Base-by-base conservation (phyloP, 148 eudicot genomes). In the Rhododendron griersonianum region DNA sequence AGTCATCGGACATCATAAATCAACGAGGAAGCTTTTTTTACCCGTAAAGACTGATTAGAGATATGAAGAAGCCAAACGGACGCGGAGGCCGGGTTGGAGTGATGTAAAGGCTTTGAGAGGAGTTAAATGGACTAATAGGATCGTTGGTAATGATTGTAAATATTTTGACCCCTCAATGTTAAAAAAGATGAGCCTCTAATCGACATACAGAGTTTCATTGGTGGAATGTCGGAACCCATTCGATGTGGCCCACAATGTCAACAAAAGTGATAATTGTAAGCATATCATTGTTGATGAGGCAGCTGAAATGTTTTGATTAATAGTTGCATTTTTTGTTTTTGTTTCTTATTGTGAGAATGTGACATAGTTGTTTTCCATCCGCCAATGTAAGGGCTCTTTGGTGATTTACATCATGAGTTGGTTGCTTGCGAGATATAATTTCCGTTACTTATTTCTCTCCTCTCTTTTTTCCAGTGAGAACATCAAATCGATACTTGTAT, bases 401-500 rank as follows among this genome's bases (percentile, higher is more conserved):
- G 85, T 84, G 80, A 25, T 83, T 41, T 44, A 23, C 59, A 16
- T 11, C 51, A 19, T 19, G 76, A 41, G 75, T 83, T 48, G n/a
- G 28, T 83, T 48, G n/a, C 18, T 4, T 71, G 33, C 4, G 18
- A 48, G 85, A 71, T 23, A 28, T 45, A 48, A 18, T 51, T 33
- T 15, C 28, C 14, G 44, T 10, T 21, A 18, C 4, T 47, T 25
- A 10, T 45, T 14, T 15, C 11, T 37, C 45, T 50, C 81, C 23
- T 44, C 51, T 23, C 2, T 81, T 21, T 25, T 11, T 61, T 5
- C 28, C 85, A 86, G 84, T 86, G 81, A 57, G 69, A 81, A 37
- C 59, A 51, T 25, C 28, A 18, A 5, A 41, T 75, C 84, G 45
- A 81, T 47, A 88, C 87, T 37, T 37, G 11, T 87, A 85, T 81